These are phyloP conservation scores for Ogataea allantospora DNA, from an alignment of 805 yeast genomes.

Conservation along the genomic window DNA sequence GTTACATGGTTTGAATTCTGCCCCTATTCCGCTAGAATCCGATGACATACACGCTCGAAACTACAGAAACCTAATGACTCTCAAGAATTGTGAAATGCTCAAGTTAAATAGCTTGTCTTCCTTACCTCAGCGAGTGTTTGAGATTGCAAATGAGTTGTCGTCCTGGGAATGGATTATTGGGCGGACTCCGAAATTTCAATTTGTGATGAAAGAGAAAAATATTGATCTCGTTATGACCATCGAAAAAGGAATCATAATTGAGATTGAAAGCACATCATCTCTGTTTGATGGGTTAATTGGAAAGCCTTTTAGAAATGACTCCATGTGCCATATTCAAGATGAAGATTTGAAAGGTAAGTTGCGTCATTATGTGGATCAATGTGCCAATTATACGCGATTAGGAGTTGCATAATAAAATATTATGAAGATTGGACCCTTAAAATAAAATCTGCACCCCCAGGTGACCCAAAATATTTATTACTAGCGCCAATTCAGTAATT, in stretches of 20 bases:
- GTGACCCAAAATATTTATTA: neutral
- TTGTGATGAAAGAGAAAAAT: slow-evolving; percentile 39
- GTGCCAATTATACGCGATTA: slow-evolving; percentile 2
- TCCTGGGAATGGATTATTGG: slow-evolving; percentile 78
- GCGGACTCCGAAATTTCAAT: slow-evolving; percentile 70
- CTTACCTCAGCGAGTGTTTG: slow-evolving; percentile 39
- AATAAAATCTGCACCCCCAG: neutral
- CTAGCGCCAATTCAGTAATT: slow-evolving; percentile 16
- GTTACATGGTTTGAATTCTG: slow-evolving; percentile 14
- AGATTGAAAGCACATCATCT: slow-evolving; percentile 15
- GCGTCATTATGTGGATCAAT: slow-evolving; percentile 31
- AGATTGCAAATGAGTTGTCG: slow-evolving; percentile 41
- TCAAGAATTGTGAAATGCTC: slow-evolving; percentile 21
- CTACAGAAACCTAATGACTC: slow-evolving; percentile 16
- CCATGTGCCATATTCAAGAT: slow-evolving; percentile 6
- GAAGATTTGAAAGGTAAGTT: slow-evolving; percentile 16
- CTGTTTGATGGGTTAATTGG: slow-evolving; percentile 14
- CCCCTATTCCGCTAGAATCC: neutral
- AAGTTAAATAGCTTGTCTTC: slow-evolving; percentile 25
- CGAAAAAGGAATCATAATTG: slow-evolving; percentile 44
- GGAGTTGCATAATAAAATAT: slow-evolving; percentile 1
- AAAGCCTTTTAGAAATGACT: slow-evolving; percentile 23
- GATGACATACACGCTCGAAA: neutral
- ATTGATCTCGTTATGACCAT: slow-evolving; percentile 40
- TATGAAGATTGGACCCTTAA: neutral